These are phyloP conservation scores for Penicillium sp. DNA, from an alignment of 2,329 filamentous ascomycete species.

Conservation along the genomic window DNA sequence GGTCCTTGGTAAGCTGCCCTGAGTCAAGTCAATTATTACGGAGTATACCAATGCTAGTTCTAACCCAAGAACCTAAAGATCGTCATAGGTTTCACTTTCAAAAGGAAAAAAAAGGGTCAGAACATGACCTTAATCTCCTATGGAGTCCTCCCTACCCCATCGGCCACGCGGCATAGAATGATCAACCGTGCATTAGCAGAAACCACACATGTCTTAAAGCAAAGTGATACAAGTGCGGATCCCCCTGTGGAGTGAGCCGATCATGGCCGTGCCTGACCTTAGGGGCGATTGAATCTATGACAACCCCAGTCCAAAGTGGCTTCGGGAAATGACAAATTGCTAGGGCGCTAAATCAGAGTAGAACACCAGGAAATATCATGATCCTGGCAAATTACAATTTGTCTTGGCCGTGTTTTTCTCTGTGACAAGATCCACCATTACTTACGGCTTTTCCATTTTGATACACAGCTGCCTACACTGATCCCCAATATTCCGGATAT, in stretches of 20 bases:
- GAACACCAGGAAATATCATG: not conserved
- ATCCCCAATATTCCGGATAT: not conserved
- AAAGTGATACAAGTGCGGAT: constrained; percentile 1
- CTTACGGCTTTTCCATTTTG: not conserved
- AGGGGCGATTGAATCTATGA: constrained; percentile 1
- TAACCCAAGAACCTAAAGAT: not conserved
- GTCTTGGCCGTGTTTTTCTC: not conserved
- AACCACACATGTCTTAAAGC: not conserved
- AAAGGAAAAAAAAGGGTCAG: not conserved
- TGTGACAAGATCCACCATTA: constrained; percentile 2
- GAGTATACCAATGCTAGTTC: not conserved
- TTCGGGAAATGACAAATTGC: not conserved
- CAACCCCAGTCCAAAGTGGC: not conserved
- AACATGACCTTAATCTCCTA: not conserved
- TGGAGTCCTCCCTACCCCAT: not conserved
- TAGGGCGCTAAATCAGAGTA: not conserved
- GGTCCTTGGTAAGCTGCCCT: too few relatives aligned
- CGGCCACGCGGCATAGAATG: not conserved
- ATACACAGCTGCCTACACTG: constrained; percentile 1
- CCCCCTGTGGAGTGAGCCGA: constrained; percentile 3
- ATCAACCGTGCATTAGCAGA: not conserved
- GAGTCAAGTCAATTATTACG: not conserved
- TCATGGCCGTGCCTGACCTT: not conserved
- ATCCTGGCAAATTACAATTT: not conserved
- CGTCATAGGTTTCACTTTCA: not conserved